phyloP scores from a whole-genome alignment of 192 early-diverging fungal species.

The Rhizophagus sp. region DNA sequence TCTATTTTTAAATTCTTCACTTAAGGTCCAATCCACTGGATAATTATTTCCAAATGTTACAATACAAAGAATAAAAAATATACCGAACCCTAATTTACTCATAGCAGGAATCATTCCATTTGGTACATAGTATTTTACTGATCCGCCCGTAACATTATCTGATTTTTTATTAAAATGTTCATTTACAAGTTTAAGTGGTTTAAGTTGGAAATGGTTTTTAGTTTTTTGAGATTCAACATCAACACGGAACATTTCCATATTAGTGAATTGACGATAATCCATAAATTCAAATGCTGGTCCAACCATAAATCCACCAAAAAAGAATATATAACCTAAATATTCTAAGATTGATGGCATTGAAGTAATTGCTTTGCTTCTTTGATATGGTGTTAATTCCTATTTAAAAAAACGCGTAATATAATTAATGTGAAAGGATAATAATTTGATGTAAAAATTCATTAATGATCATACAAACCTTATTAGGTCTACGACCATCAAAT shows the following conservation, averaged over 20 bases:
- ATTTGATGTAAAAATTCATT: background rate
- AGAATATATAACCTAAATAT: slow-evolving; percentile 88
- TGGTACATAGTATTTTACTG: background rate
- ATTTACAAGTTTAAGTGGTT: slow-evolving; percentile 10
- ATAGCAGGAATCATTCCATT: slow-evolving; percentile 23
- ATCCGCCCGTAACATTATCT: background rate
- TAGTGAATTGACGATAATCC: slow-evolving; percentile 56
- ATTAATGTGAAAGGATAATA: background rate
- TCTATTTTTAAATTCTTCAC: slow-evolving; percentile 21
- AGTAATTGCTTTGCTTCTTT: slow-evolving; percentile 61
- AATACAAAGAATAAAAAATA: slow-evolving; percentile 2
- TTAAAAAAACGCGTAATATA: background rate
- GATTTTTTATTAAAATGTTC: background rate
- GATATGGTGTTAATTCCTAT: slow-evolving; percentile 66
- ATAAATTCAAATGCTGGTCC: slow-evolving; percentile 83
- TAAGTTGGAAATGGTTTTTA: background rate
- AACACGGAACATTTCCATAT: slow-evolving; percentile 39
- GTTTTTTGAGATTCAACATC: background rate
- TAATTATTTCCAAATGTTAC: background rate
- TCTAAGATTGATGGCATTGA: slow-evolving; percentile 68
- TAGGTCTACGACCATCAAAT: slow-evolving; percentile 68
- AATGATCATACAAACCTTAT: slow-evolving; percentile 26
- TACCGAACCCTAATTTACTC: slow-evolving; percentile 6
- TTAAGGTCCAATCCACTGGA: slow-evolving; percentile 17
- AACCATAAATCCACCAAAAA: slow-evolving; percentile 82